Conservation (phyloP, 2,329 filamentous ascomycete genomes). For the Trichoderma cornu-damae region DNA sequence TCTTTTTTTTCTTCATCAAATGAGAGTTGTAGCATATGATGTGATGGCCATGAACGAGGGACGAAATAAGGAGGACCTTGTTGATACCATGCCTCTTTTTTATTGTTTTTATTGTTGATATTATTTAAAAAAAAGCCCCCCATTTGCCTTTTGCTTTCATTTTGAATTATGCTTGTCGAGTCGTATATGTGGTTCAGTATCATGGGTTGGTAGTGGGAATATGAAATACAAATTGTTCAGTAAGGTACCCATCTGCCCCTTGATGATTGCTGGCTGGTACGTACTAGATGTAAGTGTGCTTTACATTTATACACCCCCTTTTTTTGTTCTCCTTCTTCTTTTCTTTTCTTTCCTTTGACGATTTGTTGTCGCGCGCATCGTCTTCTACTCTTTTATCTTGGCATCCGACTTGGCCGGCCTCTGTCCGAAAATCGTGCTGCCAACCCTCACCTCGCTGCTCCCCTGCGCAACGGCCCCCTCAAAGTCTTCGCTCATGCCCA, state of each 20-base stretch:
- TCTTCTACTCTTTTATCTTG: constrained; percentile 52
- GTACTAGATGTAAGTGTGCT: not conserved
- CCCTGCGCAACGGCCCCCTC: constrained; percentile 80
- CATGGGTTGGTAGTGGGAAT: not conserved
- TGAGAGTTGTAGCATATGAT: not conserved
- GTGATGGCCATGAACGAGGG: constrained; percentile 7
- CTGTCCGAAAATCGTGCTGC: constrained; percentile 88
- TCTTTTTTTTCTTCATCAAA: not conserved
- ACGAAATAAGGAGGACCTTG: not conserved
- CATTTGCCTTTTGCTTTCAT: not conserved
- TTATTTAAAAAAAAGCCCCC: too few species aligned
- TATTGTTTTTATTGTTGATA: not conserved
- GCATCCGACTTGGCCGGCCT: constrained; percentile 76
- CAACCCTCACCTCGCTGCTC: constrained; percentile 84
- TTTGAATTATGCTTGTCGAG: not conserved
- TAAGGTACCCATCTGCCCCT: not conserved
- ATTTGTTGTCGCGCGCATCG: not conserved
- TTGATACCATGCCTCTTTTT: constrained; percentile 17
- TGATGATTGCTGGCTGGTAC: too few species aligned
- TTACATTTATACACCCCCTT: not conserved
- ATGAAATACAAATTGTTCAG: not conserved
- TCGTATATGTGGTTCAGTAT: not conserved
- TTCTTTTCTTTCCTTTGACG: not conserved
- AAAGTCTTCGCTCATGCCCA: constrained; percentile 98
- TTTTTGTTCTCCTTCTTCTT: not conserved